Conservation (phyloP, 169 alveolate species). For the Babesia ovis region DNA sequence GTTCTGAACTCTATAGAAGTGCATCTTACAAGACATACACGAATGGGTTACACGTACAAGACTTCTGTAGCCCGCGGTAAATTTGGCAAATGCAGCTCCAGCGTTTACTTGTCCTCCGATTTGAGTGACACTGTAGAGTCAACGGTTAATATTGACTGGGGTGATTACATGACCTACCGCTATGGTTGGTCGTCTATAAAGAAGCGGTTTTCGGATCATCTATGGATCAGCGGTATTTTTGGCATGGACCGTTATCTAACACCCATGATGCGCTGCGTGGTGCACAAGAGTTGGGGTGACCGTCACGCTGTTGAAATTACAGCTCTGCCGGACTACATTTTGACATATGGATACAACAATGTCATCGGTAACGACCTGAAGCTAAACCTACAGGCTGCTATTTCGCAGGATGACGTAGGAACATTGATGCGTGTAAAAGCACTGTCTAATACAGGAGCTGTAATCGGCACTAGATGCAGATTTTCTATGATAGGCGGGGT, state of each 20-base stretch:
- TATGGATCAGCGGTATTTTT: conserved; percentile 46
- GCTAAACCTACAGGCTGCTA: conserved; percentile 68
- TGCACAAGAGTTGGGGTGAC: conserved; percentile 54
- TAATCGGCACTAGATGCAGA: conserved; percentile 39
- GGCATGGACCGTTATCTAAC: conserved; percentile 21
- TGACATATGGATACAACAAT: conserved; percentile 46
- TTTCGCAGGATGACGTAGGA: conserved; percentile 67
- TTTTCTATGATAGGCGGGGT: conserved; percentile 55
- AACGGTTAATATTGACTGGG: conserved; percentile 39
- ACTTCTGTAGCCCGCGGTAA: conserved; percentile 35
- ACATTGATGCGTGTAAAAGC: conserved; percentile 48
- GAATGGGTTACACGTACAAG: conserved; percentile 33
- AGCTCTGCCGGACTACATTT: conserved; percentile 16
- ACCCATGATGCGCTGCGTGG: conserved; percentile 51
- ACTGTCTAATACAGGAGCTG: conserved; percentile 29
- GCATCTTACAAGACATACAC: conserved; percentile 12
- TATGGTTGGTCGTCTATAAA: conserved; percentile 27
- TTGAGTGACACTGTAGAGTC: conserved; percentile 45
- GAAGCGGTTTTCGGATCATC: conserved; percentile 57
- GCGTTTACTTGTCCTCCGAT: conserved; percentile 33
- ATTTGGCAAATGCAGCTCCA: conserved; percentile 39
- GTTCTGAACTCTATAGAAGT: conserved; percentile 44
- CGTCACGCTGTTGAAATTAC: conserved; percentile 53
- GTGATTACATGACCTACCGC: conserved; percentile 29
- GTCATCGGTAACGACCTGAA: conserved; percentile 57